Evolutionary conservation across 1,284 basidiomycete species (phyloP), one percentile per base, ranked within the genome.

Genomic region (Jaminaea rosea): DNA sequence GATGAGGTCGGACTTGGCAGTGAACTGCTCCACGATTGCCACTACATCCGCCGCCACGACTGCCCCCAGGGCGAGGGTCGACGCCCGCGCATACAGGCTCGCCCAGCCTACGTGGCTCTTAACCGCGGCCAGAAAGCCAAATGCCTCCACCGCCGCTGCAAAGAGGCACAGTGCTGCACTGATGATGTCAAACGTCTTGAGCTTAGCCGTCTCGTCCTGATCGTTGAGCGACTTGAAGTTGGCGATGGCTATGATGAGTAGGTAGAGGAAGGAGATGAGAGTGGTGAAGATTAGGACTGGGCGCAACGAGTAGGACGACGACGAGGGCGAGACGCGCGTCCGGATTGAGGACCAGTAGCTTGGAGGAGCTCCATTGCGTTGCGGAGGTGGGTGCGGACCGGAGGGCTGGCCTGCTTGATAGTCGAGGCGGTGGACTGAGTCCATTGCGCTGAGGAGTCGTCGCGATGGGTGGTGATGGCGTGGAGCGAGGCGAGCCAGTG

Each of bases 201-300:
- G 56, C 31, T 49, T 59, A n/a, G 46, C 37, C 23, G 57, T 59
- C 50, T 62, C 60, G 34, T 54, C 50, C 1, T 44, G 39, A 34
- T 45, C 17, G 11, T 37, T 51, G 15, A 60, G 36, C 39, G 55
- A 53, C 26, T 53, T 52, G 44, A 69, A 64, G 44, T 62, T 50
- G 39, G 53, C 51, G 44, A 55, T 55, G 23, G 61, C 55, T 13
- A 57, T 42, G 13, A 66, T 49, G 26, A 62, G 27, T 17, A 66
- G 62, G 50, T 67, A 69, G 53, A 66, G 46, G 37, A 59, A 50
- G 24, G 60, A 62, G 45, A 64, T 46, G 50, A 67, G 52, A n/a
- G 62, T 54, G 17, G 62, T 61, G 46, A 69, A 52, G 39, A 69
- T 49, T 32, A 69, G 31, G 41, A 69, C 55, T 1, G 64, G 62